Base-by-base conservation (phyloP, 2,329 filamentous ascomycete species). In the Ophiocordyceps camponoti-leonardi region DNA sequence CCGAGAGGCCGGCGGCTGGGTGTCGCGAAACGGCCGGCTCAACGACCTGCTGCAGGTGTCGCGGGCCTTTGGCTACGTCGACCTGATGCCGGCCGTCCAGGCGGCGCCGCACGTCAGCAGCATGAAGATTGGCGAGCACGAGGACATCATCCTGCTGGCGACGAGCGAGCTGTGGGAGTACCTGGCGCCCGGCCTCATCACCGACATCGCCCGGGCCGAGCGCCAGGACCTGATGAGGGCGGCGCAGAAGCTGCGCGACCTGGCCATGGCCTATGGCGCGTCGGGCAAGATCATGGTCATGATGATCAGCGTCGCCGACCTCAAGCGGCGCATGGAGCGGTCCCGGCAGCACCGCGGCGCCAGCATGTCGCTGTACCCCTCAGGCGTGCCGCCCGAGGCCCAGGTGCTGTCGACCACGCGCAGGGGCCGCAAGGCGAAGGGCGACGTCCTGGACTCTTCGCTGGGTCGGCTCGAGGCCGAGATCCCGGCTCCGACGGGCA, bases 271-370 rank as follows among this genome's bases (percentile, higher is more conserved):
- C 1, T 96, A 95, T 60, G 92, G 92, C 45, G 86, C 90, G 13
- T 88, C 81, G 1, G 83, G 82, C 57, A 98, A 98, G 66, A 85
- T 96, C 51, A 96, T 96, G 88, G 86, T 98, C 41, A 96, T 96
- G 90, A 86, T 98, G 69, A 80, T 98, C 46, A 90, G 88, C 46
- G 83, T 98, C 35, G 81, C 83, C 46, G 88, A 96, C 57, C 68
- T 98, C 45, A 90, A 94, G 65, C 84, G 85, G 58, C 78, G 86
- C 50, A 68, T 73, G 47, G 84, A 93, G 59, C 77, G 83, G 51
- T 83, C 81, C 62, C 81, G 64, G 67, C 65, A 75, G 49, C 72
- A 83, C 61, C 75, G 86, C 46, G 86, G 85, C 39, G 79, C 87
- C 55, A 93, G 84, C 65, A 81, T 93, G 73, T 86, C 85, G 14